These are phyloP conservation scores for Orbilia oligospora DNA, from an alignment of 2,329 filamentous ascomycete species.

Conservation along the genomic window DNA sequence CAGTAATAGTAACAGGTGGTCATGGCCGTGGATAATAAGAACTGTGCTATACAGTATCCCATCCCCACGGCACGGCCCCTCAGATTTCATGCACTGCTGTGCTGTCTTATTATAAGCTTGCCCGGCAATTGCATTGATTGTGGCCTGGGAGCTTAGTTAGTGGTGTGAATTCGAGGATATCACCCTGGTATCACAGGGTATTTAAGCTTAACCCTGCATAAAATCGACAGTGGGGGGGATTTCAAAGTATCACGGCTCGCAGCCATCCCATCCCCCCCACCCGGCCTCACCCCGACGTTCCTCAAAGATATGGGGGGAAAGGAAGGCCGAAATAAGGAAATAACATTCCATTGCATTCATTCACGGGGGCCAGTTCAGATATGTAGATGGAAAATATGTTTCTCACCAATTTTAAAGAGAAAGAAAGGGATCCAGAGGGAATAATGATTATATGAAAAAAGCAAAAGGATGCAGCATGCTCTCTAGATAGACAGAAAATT, in stretches of 20 bases:
- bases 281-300: slow-evolving; percentile 29
- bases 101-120: slow-evolving; percentile 23
- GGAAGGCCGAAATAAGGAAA: not conserved
- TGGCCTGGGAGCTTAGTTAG: not conserved
- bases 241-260: slow-evolving; percentile 13
- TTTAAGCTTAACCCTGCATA: slow-evolving; percentile 48
- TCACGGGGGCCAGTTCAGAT: not conserved
- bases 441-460: slow-evolving; percentile 13
- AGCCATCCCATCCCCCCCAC: slow-evolving; percentile 22
- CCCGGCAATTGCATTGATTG: not conserved
- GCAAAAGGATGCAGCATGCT: not conserved
- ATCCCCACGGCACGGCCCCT: slow-evolving; percentile 9
- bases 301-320: not conserved
- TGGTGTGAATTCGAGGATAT: slow-evolving; percentile 11
- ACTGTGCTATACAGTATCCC: not conserved
- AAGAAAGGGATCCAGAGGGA: not conserved
- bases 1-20: not conserved
- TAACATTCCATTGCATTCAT: slow-evolving; percentile 17
- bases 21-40: slow-evolving; percentile 1
- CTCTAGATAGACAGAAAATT: slow-evolving; percentile 17
- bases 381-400: slow-evolving; percentile 15
- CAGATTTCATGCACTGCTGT: slow-evolving; percentile 37
- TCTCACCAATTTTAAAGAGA: not conserved
- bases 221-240: slow-evolving; percentile 26
- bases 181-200: slow-evolving; percentile 16